These are phyloP conservation scores for Hanseniaspora vineae DNA, from an alignment of 805 yeast species.

Conservation along the genomic window DNA sequence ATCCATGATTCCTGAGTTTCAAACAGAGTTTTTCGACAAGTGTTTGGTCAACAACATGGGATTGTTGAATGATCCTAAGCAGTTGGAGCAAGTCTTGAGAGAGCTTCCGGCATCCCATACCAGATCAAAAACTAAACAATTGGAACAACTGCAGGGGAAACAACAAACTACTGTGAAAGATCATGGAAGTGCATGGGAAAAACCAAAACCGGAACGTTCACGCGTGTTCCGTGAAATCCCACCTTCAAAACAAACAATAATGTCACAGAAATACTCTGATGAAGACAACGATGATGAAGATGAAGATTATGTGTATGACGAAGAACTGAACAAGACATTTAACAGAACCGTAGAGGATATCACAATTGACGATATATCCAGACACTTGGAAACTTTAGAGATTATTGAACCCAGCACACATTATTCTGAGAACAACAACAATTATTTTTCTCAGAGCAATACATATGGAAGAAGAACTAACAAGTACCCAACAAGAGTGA, in stretches of 20 bases:
- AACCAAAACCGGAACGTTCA: not conserved
- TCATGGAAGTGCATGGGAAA: not conserved
- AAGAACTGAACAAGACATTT: conserved; percentile 24
- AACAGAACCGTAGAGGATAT: conserved; percentile 27
- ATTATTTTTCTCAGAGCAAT: too few relatives aligned
- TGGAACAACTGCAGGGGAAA: not conserved
- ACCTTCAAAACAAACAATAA: conserved; percentile 4
- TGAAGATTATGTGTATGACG: conserved; percentile 25
- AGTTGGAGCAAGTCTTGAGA: not conserved
- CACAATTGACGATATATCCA: conserved; percentile 26
- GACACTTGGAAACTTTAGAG: conserved; percentile 25
- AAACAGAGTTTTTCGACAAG: conserved; percentile 14
- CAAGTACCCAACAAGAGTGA: not conserved
- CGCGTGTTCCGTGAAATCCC: too few relatives aligned
- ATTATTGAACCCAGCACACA: conserved; percentile 10
- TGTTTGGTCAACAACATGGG: conserved; percentile 1
- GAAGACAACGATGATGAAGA: conserved; percentile 22
- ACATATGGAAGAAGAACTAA: too few relatives aligned
- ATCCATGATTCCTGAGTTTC: conserved; percentile 41
- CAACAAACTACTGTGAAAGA: conserved; percentile 1
- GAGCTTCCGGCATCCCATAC: not conserved
- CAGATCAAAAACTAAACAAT: not conserved
- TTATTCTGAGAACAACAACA: too few relatives aligned
- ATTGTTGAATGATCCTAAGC: not conserved
- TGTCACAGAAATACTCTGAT: conserved; percentile 16